Conservation (phyloP, 179 eudicot species). For the Heliamphora pulchella region DNA sequence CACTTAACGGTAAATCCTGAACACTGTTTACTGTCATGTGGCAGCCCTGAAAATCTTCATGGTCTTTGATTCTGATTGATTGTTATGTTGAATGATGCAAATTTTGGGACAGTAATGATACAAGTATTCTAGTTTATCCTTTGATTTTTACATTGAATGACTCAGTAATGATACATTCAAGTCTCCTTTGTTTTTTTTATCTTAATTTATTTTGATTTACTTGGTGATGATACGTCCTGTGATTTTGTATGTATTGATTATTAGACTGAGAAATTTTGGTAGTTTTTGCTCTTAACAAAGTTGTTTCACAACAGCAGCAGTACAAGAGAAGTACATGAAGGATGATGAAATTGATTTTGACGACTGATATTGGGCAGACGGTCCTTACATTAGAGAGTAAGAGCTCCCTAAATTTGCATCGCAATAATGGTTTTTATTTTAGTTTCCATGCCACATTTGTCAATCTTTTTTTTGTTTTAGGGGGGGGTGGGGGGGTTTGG, state of each 20-base stretch:
- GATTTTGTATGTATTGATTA: no score
- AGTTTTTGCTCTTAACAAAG: conserved; percentile 49
- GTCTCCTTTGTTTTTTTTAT: no score
- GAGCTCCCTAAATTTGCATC: background rate
- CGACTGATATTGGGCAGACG: conserved; percentile 4
- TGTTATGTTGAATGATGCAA: no score
- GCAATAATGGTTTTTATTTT: background rate
- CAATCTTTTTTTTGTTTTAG: background rate
- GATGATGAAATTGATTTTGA: conserved; percentile 47
- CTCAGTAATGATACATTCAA: no score
- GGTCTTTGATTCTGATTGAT: background rate
- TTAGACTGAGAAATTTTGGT: background rate
- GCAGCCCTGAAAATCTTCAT: background rate
- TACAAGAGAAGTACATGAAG: conserved; percentile 94
- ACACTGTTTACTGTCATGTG: background rate
- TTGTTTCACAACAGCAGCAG: conserved; percentile 73
- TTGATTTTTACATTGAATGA: background rate
- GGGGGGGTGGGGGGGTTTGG: no score
- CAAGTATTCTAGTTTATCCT: background rate
- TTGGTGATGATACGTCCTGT: no score
- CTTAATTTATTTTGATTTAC: no score
- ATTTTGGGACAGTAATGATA: background rate
- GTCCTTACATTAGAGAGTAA: background rate
- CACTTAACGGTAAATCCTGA: background rate
- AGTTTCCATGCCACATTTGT: background rate